phyloP scores from a whole-genome alignment of 345 rosid genomes.

The Citrus cavaleriei region DNA sequence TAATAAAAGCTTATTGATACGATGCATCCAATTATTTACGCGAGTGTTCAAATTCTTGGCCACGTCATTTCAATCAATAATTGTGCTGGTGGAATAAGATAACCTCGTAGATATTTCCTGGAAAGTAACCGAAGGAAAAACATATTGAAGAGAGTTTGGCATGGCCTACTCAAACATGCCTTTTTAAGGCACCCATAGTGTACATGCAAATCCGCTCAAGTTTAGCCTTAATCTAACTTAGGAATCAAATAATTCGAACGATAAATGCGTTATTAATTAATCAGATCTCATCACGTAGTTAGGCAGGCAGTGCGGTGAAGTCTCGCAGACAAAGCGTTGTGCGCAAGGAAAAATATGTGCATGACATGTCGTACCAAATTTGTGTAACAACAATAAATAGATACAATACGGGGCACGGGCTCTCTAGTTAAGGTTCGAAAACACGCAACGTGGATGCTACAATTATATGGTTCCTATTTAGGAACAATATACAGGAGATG shows the following conservation, averaged over 20 bases:
- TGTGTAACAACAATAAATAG: neutral
- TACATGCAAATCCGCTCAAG: neutral
- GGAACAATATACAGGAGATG: neutral
- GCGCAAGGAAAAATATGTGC: neutral
- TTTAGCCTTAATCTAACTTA: neutral
- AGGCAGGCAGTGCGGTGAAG: neutral
- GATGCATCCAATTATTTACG: no score
- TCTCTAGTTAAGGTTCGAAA: neutral
- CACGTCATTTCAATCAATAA: no score
- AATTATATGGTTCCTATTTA: neutral
- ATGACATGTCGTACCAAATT: neutral
- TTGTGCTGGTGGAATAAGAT: no score
- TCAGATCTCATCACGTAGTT: neutral
- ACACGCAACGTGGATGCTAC: neutral
- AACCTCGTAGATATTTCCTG: no score
- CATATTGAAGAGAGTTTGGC: no score
- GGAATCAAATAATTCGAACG: no score
- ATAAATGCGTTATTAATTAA: no score
- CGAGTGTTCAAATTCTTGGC: no score
- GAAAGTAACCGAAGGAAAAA: no score
- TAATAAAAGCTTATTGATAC: no score
- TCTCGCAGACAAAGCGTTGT: neutral
- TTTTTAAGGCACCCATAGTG: neutral
- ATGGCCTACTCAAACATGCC: no score
- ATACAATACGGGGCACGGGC: no score